Evolutionary conservation across 208 protist species (phyloP), one percentile per base, ranked within the genome.

Genomic region (Leptomonas pyrrhocoris): DNA sequence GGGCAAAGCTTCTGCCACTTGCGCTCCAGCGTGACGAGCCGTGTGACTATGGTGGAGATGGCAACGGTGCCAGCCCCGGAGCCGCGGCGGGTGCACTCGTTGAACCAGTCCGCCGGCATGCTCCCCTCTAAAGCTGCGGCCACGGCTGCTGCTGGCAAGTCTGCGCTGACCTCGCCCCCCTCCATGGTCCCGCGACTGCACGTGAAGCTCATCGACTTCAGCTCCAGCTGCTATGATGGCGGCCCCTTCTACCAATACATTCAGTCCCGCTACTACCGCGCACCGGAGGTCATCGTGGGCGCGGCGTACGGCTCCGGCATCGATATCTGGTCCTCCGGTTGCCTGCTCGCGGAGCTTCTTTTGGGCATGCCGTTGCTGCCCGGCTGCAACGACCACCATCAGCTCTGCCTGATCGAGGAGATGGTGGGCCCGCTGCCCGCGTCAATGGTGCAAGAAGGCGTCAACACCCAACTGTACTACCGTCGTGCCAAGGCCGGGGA

Each of bases 191-290:
- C 84, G 51, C 58, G 59, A 0, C 70, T 91, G 48, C 74, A 85
- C n/a, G 73, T 99, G 63, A 98, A 97, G 68, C 82, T 99, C 25
- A 99, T 99, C 71, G 98, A 99, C 83, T 99, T 99, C 80, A 98
- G 98, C 53, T 98, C 88, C 59, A 95, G 88, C 57, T 98, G 94
- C 80, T 99, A 98, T 75, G 89, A 92, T 34, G 79, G 90, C 55
- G 88, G 96, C 7, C 75, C 84, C 3, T 89, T 92, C 30, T 85
- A 93, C 36, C 84, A 82, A 23, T 95, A 95, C 76, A 89, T 95
- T 40, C 94, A 96, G 55, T 98, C 86, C 3, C 93, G 98, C 40
- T 99, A 98, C 81, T 99, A 99, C 76, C 83, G 98, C 31, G 94
- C 98, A 23, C 98, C 98, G 15, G 97, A 99, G 71, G 95, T 99